These are phyloP conservation scores for Yarrowia sp. DNA, from an alignment of 805 yeast genomes.

Conservation along the genomic window DNA sequence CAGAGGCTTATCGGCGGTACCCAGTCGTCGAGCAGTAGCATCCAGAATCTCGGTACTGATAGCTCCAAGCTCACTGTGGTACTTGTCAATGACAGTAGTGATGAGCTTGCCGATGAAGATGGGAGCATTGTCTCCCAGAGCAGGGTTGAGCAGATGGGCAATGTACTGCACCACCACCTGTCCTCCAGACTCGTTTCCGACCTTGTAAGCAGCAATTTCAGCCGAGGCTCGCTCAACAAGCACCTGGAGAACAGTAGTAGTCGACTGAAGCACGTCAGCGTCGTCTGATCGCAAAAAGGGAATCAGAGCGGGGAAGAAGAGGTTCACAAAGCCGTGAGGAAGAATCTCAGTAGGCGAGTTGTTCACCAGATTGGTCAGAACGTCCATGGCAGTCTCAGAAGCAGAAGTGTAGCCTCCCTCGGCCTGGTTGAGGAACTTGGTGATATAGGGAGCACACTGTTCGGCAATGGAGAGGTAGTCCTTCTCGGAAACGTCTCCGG, in stretches of 20 bases:
- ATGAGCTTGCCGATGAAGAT: slow-evolving; percentile 76
- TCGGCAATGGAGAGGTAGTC: slow-evolving; percentile 54
- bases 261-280: slow-evolving; percentile 55
- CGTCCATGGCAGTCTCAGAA: slow-evolving; percentile 32
- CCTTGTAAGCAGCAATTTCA: slow-evolving; percentile 39
- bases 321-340: slow-evolving; percentile 16
- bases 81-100: slow-evolving; percentile 63
- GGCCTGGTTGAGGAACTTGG: slow-evolving; percentile 26
- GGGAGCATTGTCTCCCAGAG: slow-evolving; percentile 80
- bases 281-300: slow-evolving; percentile 32
- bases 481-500: slow-evolving; percentile 56
- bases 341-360: slow-evolving; percentile 18
- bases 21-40: slow-evolving; percentile 73
- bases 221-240: slow-evolving; percentile 48
- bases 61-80: slow-evolving; percentile 53
- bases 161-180: slow-evolving; percentile 67
- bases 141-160: slow-evolving; percentile 73
- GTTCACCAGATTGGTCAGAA: slow-evolving; percentile 12
- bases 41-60: slow-evolving; percentile 63
- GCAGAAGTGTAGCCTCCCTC: slow-evolving; percentile 35
- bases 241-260: slow-evolving; percentile 57
- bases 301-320: slow-evolving; percentile 28
- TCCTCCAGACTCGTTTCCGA: slow-evolving; percentile 55
- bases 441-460: slow-evolving; percentile 33
- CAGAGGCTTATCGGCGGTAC: slow-evolving; percentile 69